phyloP scores from a whole-genome alignment of 2,329 filamentous ascomycete genomes.

The Tolypocladium inflatum region DNA sequence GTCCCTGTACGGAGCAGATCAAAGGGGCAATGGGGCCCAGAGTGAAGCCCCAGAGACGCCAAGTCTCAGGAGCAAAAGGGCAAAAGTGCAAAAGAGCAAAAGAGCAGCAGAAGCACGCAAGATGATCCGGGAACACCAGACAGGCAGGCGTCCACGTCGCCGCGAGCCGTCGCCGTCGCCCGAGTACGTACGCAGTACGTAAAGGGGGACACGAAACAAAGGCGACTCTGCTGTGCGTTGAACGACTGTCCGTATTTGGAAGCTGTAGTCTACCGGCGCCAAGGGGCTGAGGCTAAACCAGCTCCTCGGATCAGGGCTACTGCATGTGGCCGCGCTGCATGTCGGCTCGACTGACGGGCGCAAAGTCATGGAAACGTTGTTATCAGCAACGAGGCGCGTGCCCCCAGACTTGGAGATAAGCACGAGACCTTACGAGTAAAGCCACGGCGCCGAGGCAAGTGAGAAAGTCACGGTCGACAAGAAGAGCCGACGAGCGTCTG shows the following conservation, averaged over 20 bases:
- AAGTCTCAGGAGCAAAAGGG: not conserved
- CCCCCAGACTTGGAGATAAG: not conserved
- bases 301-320: conserved; percentile 1
- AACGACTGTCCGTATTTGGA: conserved; percentile 1
- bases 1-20: not conserved
- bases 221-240: not conserved
- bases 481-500: not conserved
- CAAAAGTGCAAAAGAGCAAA: not conserved
- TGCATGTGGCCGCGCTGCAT: conserved; percentile 1
- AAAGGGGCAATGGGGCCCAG: not conserved
- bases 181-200: not conserved
- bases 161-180: not conserved
- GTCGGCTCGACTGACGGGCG: not conserved
- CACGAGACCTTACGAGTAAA: not conserved
- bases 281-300: conserved; percentile 1
- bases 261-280: not conserved
- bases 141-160: not conserved
- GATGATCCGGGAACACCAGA: not conserved
- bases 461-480: not conserved
- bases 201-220: not conserved
- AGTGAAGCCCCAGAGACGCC: not conserved
- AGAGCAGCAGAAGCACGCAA: not conserved
- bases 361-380: not conserved
- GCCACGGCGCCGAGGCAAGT: not conserved
- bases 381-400: not conserved